Base-by-base conservation (phyloP, 2,329 filamentous ascomycete species). In the Aplosporella prunicola region DNA sequence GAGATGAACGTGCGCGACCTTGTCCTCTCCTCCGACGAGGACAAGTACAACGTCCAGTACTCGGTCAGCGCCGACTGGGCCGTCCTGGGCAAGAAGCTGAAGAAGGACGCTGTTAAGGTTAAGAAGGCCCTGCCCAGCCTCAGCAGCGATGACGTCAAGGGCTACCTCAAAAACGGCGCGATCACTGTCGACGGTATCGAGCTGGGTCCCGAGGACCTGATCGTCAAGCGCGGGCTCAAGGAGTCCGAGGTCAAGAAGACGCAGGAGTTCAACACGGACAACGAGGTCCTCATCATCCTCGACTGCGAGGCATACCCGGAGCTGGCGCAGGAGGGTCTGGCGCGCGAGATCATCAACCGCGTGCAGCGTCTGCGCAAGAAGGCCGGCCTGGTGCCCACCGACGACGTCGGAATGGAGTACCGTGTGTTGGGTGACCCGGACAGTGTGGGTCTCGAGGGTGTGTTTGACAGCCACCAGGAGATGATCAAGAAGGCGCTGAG, bases 331-430 rank as follows among this genome's bases (percentile, higher is more conserved):
- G 88, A 96, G 60, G 91, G 88, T 38, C 63, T 98, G 37, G 89
- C 84, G 2, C 75, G 91, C 51, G 91, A 96, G 62, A 81, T 98
- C 47, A 82, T 98, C 67, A 82, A 93, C 60, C 80, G 89, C 26
- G 82, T 98, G 15, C 91, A 98, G 64, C 76, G 84, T 48, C 69
- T 96, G 45, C 79, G 91, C 47, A 98, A 98, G 75, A 91, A 91
- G 68, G 88, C 88, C 6, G 86, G 86, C 1, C 69, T 98, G 35
- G 77, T 88, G 45, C 78, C 87, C 1, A 96, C 89, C 0, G 91
- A 98, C 54, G 91, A 96, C 54, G 80, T 98, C 45, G 84, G 82
- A 64, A 94, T 98, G 83, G 83, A 93, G 60, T 96, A 94, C 64
- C 72, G 71, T 41, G 77, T 96, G 5, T 64, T 93, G 32, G 72